Percentiles rank a stretch among this genome's conserved stretches.
Evolutionary conservation across 2,329 filamentous ascomycete species (phyloP).

Genomic region (Westerdykella aurantiaca): DNA sequence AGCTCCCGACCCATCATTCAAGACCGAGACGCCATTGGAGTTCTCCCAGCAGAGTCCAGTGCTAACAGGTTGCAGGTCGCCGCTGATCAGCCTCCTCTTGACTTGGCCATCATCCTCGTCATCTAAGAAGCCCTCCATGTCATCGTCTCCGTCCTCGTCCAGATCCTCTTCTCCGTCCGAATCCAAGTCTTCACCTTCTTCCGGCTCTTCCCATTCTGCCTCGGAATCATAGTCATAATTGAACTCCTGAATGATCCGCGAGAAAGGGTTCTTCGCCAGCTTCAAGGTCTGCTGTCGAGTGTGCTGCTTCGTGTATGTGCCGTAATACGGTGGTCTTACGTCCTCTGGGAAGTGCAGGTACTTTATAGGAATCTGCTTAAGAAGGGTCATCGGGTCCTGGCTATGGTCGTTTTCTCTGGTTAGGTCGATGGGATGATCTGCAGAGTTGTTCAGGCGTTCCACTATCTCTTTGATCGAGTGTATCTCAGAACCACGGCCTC

Average conservation of each 20-base stretch:
- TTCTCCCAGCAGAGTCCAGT: constrained; percentile 84
- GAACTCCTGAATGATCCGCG: constrained; percentile 54
- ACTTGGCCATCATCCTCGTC: constrained; percentile 62
- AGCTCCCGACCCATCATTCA: constrained; percentile 42
- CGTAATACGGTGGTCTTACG: constrained; percentile 62
- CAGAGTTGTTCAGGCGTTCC: constrained; percentile 41
- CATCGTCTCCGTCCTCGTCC: constrained; percentile 70
- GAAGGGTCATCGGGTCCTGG: constrained; percentile 36
- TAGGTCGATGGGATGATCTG: constrained; percentile 40
- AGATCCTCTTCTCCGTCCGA: constrained; percentile 62
- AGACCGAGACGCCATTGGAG: constrained; percentile 35
- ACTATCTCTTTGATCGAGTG: constrained; percentile 34
- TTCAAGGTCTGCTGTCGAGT: constrained; percentile 41
- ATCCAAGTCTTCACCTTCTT: constrained; percentile 63
- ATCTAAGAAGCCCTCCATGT: constrained; percentile 86
- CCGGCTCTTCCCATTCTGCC: constrained; percentile 73
- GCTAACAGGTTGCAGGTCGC: constrained; percentile 68
- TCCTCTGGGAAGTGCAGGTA: constrained; percentile 57
- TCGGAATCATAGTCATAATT: constrained; percentile 85
- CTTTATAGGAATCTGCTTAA: constrained; percentile 58
- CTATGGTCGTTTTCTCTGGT: constrained; percentile 28
- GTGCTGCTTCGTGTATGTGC: constrained; percentile 62
- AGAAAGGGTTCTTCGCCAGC: constrained; percentile 50
- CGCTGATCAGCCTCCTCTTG: constrained; percentile 54
- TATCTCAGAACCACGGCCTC: neutral